Conservation (phyloP, 2,329 filamentous ascomycete genomes). For the Aspergillus tanneri region DNA sequence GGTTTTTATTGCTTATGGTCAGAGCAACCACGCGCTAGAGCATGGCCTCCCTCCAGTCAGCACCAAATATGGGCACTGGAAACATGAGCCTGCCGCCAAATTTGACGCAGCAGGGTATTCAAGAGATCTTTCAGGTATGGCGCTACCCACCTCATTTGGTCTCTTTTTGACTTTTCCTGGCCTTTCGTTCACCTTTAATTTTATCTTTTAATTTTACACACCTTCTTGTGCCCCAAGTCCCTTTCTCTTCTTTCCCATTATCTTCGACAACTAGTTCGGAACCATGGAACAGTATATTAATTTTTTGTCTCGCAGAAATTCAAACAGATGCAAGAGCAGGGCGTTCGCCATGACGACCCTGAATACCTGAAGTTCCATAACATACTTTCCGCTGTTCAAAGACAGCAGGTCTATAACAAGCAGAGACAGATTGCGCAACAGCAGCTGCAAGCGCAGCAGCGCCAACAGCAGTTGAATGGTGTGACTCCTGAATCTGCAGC, state of each 20-base stretch:
- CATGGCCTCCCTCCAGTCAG: constrained; percentile 80
- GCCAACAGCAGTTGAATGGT: constrained; percentile 50
- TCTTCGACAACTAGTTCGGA: neutral
- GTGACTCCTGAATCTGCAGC: constrained; percentile 27
- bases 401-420: constrained; percentile 59
- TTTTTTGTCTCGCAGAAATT: constrained; percentile 63
- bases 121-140: constrained; percentile 63
- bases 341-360: constrained; percentile 77
- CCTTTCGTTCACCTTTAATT: neutral
- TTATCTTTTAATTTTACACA: neutral
- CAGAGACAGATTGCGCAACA: constrained; percentile 50
- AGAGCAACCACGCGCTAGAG: constrained; percentile 35
- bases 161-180: neutral
- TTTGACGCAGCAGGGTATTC: constrained; percentile 73
- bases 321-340: constrained; percentile 81
- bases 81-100: constrained; percentile 63
- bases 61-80: constrained; percentile 66
- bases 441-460: constrained; percentile 40
- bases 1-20: constrained; percentile 30
- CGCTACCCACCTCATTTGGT: constrained; percentile 6
- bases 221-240: neutral
- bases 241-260: neutral
- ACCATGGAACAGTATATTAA: neutral
- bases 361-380: constrained; percentile 81
- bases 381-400: constrained; percentile 70